Evolutionary conservation across 306 rosid genomes (phyloP), one percentile per base, ranked within the genome.

Genomic region (Acacia acuminata): DNA sequence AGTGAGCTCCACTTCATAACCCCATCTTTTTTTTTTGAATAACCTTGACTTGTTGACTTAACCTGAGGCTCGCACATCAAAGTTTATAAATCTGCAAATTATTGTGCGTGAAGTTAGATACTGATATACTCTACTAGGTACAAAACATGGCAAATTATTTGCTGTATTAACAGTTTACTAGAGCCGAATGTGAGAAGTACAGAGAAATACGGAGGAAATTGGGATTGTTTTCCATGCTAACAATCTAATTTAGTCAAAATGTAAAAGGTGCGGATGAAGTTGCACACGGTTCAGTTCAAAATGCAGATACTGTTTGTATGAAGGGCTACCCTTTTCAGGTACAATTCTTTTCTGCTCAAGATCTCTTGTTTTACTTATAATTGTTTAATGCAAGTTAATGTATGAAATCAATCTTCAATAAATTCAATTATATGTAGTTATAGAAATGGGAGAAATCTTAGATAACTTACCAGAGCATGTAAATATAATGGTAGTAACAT

Each of bases 391-490:
- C 25, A 55, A 19, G 12, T 55, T 16, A 36, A 12, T 19, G 13
- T 4, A 40, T 36, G 50, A 69, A 40, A 69, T 38, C 17, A 44
- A 71, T 71, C 55, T 24, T 42, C 75, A 51, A 51, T 51, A 51
- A 8, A 56, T 8, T 8, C 24, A 71, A 4, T 44, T 43, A 43
- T 45, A 14, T 44, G n/a, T 14, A 71, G 40, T 44, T 22, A 14
- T 71, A 32, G 58, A 44, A 71, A 24, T 71, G 48, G 55, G 55
- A 70, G 45, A 40, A 5, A 24, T 44, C 75, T 24, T 43, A 5
- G 34, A 70, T 0, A 44, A 63, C 55, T 82, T 75, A 79, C 81
- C 82, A 78, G 87, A 85, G 87, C 85, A 67, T 36, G 85, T 36
- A 72, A 77, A 44, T 56, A 74, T 74, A 80, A 78, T 47, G 88